These are phyloP conservation scores for Cicer yamashitae DNA, from an alignment of 306 rosid species.

Conservation along the genomic window DNA sequence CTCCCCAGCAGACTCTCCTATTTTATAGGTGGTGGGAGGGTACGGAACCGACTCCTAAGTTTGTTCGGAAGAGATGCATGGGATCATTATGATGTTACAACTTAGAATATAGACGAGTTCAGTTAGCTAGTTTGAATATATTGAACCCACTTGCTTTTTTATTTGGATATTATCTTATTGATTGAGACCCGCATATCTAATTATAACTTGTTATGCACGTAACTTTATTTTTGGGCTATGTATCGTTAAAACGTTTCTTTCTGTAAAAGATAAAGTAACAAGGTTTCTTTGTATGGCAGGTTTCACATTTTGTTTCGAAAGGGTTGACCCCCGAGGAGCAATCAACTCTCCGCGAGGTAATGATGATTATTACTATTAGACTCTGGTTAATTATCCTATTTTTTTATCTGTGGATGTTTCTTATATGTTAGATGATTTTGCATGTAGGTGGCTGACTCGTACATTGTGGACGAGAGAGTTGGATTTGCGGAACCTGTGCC, in stretches of 20 bases:
- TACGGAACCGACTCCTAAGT: background rate
- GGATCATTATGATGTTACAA: conserved; percentile 31
- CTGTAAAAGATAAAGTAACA: background rate
- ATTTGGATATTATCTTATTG: conserved; percentile 8
- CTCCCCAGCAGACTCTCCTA: background rate
- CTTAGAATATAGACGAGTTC: background rate
- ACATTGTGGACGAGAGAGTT: conserved; percentile 78
- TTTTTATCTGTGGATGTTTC: background rate
- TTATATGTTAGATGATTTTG: background rate
- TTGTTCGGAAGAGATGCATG: conserved; percentile 10
- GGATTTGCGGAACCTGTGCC: conserved; percentile 88
- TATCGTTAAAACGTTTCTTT: background rate
- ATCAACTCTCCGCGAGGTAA: conserved; percentile 76
- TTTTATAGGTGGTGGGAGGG: conserved; percentile 2
- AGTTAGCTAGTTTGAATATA: conserved; percentile 13
- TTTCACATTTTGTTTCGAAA: conserved; percentile 72
- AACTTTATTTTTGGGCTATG: background rate
- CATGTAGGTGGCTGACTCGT: conserved; percentile 80
- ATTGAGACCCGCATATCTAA: background rate
- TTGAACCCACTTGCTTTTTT: conserved; percentile 3
- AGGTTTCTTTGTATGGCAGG: conserved; percentile 54
- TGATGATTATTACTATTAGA: background rate
- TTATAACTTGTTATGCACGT: conserved; percentile 1
- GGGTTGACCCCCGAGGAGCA: conserved; percentile 58
- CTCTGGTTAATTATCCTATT: background rate